Conservation (phyloP, 345 rosid genomes). For the Gossypium herbaceum region DNA sequence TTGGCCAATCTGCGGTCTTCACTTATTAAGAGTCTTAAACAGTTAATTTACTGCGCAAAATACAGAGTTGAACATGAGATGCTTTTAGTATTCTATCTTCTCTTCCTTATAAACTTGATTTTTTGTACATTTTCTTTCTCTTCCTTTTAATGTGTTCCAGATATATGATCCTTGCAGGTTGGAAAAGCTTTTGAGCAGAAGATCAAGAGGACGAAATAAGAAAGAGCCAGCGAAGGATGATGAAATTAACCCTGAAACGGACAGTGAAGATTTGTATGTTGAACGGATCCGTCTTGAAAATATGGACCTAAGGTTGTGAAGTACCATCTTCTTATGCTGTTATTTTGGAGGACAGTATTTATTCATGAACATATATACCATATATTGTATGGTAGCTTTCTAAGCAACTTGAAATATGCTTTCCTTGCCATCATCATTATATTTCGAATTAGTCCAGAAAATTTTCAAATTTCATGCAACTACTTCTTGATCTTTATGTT, state of each 20-base stretch:
- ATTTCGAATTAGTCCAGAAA: not conserved
- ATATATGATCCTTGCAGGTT: not conserved
- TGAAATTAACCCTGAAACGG: not conserved
- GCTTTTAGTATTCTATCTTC: not conserved
- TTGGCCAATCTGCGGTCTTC: not conserved
- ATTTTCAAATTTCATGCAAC: no score
- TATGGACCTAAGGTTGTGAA: not conserved
- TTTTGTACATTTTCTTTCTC: no score
- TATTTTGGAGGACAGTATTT: no score
- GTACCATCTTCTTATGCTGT: not conserved
- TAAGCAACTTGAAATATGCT: not conserved
- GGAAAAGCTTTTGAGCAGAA: not conserved
- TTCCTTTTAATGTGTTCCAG: not conserved
- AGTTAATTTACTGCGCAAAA: not conserved
- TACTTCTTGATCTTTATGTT: not conserved
- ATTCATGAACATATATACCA: no score
- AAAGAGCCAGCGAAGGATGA: not conserved
- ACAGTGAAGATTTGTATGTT: not conserved
- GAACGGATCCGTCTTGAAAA: not conserved
- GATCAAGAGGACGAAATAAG: not conserved
- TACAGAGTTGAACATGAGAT: not conserved
- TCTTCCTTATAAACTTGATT: no score
- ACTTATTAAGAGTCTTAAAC: not conserved
- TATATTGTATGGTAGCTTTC: not conserved
- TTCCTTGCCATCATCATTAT: no score